phyloP scores from a whole-genome alignment of 495 filamentous ascomycete species.

The Aspergillus panamensis region DNA sequence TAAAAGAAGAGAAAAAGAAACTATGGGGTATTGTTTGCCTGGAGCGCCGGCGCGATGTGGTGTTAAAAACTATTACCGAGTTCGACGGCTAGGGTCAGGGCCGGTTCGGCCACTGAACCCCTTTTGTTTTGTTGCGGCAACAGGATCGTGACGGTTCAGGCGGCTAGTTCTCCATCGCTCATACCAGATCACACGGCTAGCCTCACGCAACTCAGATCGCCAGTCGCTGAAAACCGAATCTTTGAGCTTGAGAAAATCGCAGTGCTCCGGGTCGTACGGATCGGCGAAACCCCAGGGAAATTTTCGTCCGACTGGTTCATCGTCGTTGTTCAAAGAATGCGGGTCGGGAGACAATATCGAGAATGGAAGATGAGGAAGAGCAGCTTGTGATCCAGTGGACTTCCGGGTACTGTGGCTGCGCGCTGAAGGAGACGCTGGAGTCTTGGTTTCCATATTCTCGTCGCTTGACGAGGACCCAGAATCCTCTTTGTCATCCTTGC shows the following conservation, averaged over 20 bases:
- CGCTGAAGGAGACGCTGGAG: conserved; percentile 36
- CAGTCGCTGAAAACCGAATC: conserved; percentile 92
- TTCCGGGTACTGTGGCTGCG: conserved; percentile 29
- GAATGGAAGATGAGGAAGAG: conserved; percentile 62
- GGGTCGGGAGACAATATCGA: conserved; percentile 92
- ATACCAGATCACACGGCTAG: conserved; percentile 90
- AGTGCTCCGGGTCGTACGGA: conserved; percentile 84
- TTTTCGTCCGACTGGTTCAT: conserved; percentile 63
- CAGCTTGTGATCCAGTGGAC: conserved; percentile 22
- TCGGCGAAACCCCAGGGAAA: conserved; percentile 98
- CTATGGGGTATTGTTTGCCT: neutral
- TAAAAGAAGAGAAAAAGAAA: neutral
- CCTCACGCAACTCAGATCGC: conserved; percentile 85
- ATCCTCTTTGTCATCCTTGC: conserved; percentile 36
- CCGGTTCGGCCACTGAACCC: conserved; percentile 33
- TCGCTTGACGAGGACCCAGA: conserved; percentile 18
- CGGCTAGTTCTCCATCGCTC: conserved; percentile 89
- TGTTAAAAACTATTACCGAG: conserved; percentile 22
- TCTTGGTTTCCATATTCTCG: conserved; percentile 28
- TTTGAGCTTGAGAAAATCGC: conserved; percentile 88
- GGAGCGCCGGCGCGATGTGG: neutral
- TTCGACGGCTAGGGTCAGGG: conserved; percentile 34
- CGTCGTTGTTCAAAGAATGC: conserved; percentile 66
- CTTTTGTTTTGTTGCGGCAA: conserved; percentile 23
- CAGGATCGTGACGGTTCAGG: conserved; percentile 43